These are phyloP conservation scores for Ascobolus immersus DNA, from an alignment of 495 filamentous ascomycete genomes.

Conservation along the genomic window DNA sequence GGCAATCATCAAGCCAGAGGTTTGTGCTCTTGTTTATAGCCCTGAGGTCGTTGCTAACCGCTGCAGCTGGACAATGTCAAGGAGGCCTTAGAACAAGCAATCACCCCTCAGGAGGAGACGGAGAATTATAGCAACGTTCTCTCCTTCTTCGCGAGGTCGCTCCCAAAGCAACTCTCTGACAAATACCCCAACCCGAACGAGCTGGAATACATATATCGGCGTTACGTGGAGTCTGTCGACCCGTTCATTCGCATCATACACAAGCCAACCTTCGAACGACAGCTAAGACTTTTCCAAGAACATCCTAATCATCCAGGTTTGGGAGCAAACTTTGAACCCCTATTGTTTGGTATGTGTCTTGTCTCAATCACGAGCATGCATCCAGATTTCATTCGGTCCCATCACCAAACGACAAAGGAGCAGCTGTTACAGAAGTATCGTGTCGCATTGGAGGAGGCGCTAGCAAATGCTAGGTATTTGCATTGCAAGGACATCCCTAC, in stretches of 20 bases:
- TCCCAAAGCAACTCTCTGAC: conserved; percentile 4
- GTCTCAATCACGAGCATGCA: conserved; percentile 40
- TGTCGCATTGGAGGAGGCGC: conserved; percentile 54
- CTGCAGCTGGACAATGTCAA: too few relatives aligned
- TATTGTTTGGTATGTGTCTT: conserved; percentile 63
- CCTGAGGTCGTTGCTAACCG: too few relatives aligned
- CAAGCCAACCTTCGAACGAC: conserved; percentile 26
- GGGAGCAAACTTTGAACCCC: conserved; percentile 29
- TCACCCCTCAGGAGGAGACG: too few relatives aligned
- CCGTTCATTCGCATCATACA: conserved; percentile 44
- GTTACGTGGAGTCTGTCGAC: conserved; percentile 45
- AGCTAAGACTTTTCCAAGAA: conserved; percentile 4
- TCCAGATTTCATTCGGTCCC: conserved; percentile 22
- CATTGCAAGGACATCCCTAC: conserved; percentile 49
- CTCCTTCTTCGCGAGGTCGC: conserved; percentile 5
- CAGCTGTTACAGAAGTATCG: conserved; percentile 39
- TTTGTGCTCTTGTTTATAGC: conserved; percentile 3
- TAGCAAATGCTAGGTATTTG: conserved; percentile 48
- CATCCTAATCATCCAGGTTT: conserved; percentile 24
- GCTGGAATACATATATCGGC: conserved; percentile 29
- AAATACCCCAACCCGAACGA: conserved; percentile 3
- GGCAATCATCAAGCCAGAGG: conserved; percentile 8
- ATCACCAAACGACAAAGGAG: conserved; percentile 30
- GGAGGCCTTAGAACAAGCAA: too few relatives aligned
- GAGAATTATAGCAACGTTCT: too few relatives aligned